Evolutionary conservation across 1,284 basidiomycete genomes (phyloP).

Genomic region (Irpex rosettiformis): DNA sequence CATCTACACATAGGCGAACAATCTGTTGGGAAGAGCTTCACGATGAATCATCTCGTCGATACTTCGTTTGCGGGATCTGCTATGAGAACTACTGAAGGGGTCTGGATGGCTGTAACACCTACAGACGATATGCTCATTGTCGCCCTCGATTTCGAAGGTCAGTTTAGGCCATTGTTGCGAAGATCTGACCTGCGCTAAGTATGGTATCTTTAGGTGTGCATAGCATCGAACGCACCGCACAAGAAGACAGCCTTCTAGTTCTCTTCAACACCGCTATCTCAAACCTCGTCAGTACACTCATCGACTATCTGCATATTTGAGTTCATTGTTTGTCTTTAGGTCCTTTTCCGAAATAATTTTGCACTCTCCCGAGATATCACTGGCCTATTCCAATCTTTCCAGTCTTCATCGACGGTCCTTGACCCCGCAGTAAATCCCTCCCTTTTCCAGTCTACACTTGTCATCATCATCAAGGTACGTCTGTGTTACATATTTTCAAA

Average conservation of each 20-base stretch:
- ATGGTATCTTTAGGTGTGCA: constrained; percentile 44
- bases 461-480: constrained; percentile 59
- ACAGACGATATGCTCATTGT: constrained; percentile 52
- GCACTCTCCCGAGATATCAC: constrained; percentile 55
- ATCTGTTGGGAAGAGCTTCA: constrained; percentile 61
- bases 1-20: constrained; percentile 41
- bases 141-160: constrained; percentile 63
- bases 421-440: constrained; percentile 55
- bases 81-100: constrained; percentile 65
- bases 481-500: not conserved
- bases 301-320: not conserved
- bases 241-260: constrained; percentile 61
- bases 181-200: too few species aligned
- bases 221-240: constrained; percentile 58
- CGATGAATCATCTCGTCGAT: constrained; percentile 59
- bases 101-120: constrained; percentile 68
- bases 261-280: constrained; percentile 65
- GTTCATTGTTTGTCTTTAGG: constrained; percentile 29
- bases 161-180: not conserved
- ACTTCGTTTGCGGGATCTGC: constrained; percentile 66
- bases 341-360: constrained; percentile 64
- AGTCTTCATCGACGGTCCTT: constrained; percentile 54
- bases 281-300: constrained; percentile 41
- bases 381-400: constrained; percentile 62
- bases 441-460: constrained; percentile 55